Evolutionary conservation across 2,329 filamentous ascomycete genomes (phyloP).

Genomic region (Talaromyces amestolkiae): DNA sequence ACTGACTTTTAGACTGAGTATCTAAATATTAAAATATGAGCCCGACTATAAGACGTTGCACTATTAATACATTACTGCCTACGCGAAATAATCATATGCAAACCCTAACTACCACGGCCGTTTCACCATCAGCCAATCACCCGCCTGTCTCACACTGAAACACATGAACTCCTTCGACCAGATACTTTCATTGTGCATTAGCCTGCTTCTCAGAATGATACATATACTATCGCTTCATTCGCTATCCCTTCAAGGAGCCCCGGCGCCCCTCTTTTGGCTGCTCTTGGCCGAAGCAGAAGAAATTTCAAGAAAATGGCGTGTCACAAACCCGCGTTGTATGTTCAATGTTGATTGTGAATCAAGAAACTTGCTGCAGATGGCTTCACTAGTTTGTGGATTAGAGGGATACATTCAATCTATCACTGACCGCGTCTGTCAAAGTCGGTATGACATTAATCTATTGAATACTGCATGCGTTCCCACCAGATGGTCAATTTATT

Average conservation of each 20-base stretch:
- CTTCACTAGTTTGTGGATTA: conserved; percentile 15
- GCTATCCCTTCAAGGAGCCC: not conserved
- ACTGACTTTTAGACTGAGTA: not conserved
- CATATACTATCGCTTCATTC: not conserved
- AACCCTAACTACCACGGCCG: conserved; percentile 5
- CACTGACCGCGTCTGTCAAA: not conserved
- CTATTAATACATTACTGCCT: not conserved
- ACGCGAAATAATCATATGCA: not conserved
- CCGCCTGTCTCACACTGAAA: conserved; percentile 14
- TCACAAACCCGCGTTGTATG: conserved; percentile 16
- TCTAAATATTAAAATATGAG: not conserved
- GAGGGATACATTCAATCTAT: not conserved
- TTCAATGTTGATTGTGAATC: not conserved
- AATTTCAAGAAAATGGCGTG: not conserved
- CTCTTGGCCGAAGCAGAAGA: not conserved
- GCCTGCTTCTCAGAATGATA: conserved; percentile 3
- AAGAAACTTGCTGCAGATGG: conserved; percentile 1
- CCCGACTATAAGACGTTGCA: not conserved
- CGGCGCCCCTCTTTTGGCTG: not conserved
- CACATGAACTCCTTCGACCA: not conserved
- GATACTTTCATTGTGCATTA: not conserved
- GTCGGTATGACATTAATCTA: conserved; percentile 1
- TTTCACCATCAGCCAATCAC: conserved; percentile 19
- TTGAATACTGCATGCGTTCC: conserved; percentile 1
- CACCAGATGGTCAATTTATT: not conserved